Conservation (phyloP, 345 rosid genomes). For the Eucalyptus microcorys region DNA sequence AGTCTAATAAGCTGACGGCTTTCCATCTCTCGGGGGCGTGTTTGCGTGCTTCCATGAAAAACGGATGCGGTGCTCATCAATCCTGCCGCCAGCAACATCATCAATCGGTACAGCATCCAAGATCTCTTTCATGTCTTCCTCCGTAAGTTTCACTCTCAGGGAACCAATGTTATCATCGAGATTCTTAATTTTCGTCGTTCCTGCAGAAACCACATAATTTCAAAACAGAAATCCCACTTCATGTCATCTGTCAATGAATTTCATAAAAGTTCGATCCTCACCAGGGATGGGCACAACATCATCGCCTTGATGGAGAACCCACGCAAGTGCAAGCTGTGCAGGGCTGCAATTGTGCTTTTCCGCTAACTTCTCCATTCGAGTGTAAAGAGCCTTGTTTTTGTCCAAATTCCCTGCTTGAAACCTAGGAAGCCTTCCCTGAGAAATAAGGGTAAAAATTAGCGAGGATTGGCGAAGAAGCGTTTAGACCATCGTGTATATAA, state of each 20-base stretch:
- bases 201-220: not conserved
- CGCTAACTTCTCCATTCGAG: slow-evolving; percentile 8
- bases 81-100: slow-evolving; percentile 9
- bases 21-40: slow-evolving; percentile 4
- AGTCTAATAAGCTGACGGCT: not conserved
- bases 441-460: not conserved
- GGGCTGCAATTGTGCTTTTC: slow-evolving; percentile 11
- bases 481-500: not conserved
- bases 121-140: slow-evolving; percentile 17
- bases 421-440: not conserved
- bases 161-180: slow-evolving; percentile 31
- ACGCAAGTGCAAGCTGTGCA: slow-evolving; percentile 27
- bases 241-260: not conserved
- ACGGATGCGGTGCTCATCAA: not conserved
- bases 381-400: slow-evolving; percentile 14
- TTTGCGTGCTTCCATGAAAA: slow-evolving; percentile 6
- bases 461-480: not conserved
- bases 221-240: not conserved
- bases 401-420: slow-evolving; percentile 14
- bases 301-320: slow-evolving; percentile 29
- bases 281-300: slow-evolving; percentile 36
- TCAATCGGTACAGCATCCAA: slow-evolving; percentile 7
- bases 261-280: not conserved
- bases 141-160: slow-evolving; percentile 15
- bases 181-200: not conserved